Evolutionary conservation across 345 rosid species (phyloP).

Genomic region (Ceriops decandra): DNA sequence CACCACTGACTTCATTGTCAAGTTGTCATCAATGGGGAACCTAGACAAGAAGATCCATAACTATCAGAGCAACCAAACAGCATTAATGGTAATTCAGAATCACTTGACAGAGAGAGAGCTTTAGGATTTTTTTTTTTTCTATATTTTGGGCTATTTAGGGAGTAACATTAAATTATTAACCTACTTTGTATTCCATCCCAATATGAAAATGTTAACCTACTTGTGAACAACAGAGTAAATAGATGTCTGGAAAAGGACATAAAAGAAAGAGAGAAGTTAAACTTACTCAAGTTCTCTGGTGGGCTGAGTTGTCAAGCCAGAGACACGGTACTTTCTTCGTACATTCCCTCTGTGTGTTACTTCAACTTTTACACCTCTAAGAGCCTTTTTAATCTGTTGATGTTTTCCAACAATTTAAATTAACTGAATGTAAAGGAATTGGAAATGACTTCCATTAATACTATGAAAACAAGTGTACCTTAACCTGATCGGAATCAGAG

Average conservation of each 20-base stretch:
- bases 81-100: neutral
- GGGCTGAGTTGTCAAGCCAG: conserved; percentile 95
- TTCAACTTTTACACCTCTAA: conserved; percentile 97
- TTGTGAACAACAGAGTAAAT: too few relatives aligned
- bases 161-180: too few relatives aligned
- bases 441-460: conserved; percentile 1
- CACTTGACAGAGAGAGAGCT: neutral
- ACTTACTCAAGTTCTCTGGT: conserved; percentile 91
- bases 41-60: conserved; percentile 29
- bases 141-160: too few relatives aligned
- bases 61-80: conserved; percentile 6
- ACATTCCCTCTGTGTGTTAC: conserved; percentile 90
- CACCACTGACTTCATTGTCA: conserved; percentile 90
- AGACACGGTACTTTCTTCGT: conserved; percentile 95
- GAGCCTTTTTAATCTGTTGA: conserved; percentile 78
- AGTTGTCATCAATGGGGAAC: conserved; percentile 95
- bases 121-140: too few relatives aligned
- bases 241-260: neutral
- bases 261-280: conserved; percentile 4
- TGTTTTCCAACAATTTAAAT: neutral
- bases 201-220: too few relatives aligned
- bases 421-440: conserved; percentile 10
- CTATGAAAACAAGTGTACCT: conserved; percentile 41
- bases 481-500: conserved; percentile 89
- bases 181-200: too few relatives aligned